A percentile compares a stretch with the other conserved stretches of the same genome.
Evolutionary conservation across 2,329 filamentous ascomycete genomes (phyloP).

Genomic region (Penicillium sp.): DNA sequence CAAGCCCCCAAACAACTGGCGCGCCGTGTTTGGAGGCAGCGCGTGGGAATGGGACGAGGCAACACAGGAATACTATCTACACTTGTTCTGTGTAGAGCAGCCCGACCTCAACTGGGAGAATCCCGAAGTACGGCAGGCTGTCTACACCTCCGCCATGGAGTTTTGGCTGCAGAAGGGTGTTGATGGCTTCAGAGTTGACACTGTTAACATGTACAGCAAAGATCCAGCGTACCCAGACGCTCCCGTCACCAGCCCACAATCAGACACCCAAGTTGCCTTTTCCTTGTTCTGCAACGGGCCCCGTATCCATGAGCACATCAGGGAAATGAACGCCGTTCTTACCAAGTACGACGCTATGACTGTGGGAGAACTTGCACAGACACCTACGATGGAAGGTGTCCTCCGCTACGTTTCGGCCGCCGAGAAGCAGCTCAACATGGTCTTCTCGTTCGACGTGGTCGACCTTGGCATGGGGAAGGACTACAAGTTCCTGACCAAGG

Average conservation of each 20-base stretch:
- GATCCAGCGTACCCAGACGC: slow-evolving; percentile 57
- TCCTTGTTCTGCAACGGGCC: slow-evolving; percentile 65
- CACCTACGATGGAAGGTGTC: slow-evolving; percentile 59
- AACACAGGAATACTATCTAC: slow-evolving; percentile 77
- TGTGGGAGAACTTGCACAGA: slow-evolving; percentile 64
- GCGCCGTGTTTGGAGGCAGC: slow-evolving; percentile 45
- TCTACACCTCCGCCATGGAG: slow-evolving; percentile 69
- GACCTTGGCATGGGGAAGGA: background rate
- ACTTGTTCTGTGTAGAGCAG: slow-evolving; percentile 74
- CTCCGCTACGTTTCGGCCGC: slow-evolving; percentile 58
- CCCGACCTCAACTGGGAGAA: slow-evolving; percentile 87
- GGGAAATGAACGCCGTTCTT: slow-evolving; percentile 58
- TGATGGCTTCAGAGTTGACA: slow-evolving; percentile 74
- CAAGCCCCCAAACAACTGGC: slow-evolving; percentile 74
- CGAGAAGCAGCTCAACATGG: slow-evolving; percentile 70
- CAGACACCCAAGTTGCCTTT: slow-evolving; percentile 63
- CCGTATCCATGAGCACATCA: slow-evolving; percentile 61
- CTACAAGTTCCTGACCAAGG: background rate
- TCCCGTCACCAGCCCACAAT: slow-evolving; percentile 44
- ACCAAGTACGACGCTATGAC: slow-evolving; percentile 62
- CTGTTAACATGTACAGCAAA: slow-evolving; percentile 74
- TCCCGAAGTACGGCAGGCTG: slow-evolving; percentile 65
- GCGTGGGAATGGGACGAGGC: slow-evolving; percentile 66
- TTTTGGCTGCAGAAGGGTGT: slow-evolving; percentile 80
- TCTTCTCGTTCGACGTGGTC: slow-evolving; percentile 68